Base-by-base conservation (phyloP, 169 alveolate genomes). In the Blepharisma undulans region DNA sequence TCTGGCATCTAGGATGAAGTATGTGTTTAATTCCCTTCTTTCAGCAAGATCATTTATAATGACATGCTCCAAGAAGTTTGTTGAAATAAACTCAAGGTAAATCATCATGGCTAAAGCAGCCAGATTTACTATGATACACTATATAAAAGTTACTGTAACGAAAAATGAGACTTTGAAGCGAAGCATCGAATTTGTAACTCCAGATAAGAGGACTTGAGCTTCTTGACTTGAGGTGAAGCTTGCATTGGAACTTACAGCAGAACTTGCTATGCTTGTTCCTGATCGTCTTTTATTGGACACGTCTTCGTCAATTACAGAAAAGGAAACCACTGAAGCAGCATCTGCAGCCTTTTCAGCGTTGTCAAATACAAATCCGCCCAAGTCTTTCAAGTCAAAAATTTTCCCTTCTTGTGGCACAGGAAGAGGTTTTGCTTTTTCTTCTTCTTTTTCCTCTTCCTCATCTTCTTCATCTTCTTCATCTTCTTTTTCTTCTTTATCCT, bases 211-310 rank as follows among this genome's bases (percentile, higher is more conserved):
- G 71, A 36, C 22, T 32, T 86, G 84, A 16, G 91, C 91, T 27
- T 61, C 84, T 22, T 19, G 61, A 48, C 91, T 86, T 22, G 91
- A 86, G 8, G 91, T 86, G 36, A 86, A 86, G 8, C 84, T 71
- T 19, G 91, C 91, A 25, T 86, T 86, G 1, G 91, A 86, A 71
- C 84, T 71, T 86, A 25, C 59, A 66, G 91, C 91, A 4, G 91
- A 86, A 72, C 91, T 86, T 61, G 91, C 91, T 1, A 72, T 48
- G 30, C 91, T 86, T 18, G 89, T 72, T 59, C 78, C 78, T 21
- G 89, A 82, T 30, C 77, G 8, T 60, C 36, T 82, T 22, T 25
- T 33, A 16, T 82, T 78, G 0, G 60, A 25, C 8, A 74, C 87
- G 19, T 79, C 87, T 82, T 86, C 84, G 12, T 30, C 91, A 30